Base-by-base conservation (phyloP, 768 basidiomycete species). In the Leccinellum albellum region DNA sequence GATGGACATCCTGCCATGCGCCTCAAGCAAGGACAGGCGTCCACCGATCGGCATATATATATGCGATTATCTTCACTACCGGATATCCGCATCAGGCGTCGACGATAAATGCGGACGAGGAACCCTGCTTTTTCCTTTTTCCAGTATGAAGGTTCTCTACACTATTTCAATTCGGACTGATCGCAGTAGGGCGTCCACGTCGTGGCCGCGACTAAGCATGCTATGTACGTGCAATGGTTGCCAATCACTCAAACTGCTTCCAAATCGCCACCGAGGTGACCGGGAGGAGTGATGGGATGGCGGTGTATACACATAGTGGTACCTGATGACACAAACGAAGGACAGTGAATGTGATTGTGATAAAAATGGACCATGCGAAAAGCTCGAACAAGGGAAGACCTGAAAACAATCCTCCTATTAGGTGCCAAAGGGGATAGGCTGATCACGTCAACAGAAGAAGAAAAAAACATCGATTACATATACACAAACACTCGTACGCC, bases 311-410 rank as follows among this genome's bases (percentile, higher is more conserved):
- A 66, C 49, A 46, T 66, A 58, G 48, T 66, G 45, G 60, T 72
- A 62, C 67, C 64, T 63, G 55, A 61, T 44, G 56, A 58, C 44
- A 67, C 61, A 59, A 73, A 65, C 46, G 61, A 70, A 60, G 70
- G 70, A 71, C 57, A 47, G 59, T 57, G 67, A 61, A 50, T 32
- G 37, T 40, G 21, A 26, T 50, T 32, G 37, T 40, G 21, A 26
- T 50, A 61, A 61, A 62, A 61, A 63, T 53, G 56, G 52, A 66
- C 59, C 55, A 51, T 61, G 60, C 54, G 63, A 54, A 23, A 50
- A 40, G 32, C 35, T 50, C 21, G 32, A 53, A 62, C 52, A 55
- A 55, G 50, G 29, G 35, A 54, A 56, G 47, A 52, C 32, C 48
- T 54, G 53, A 46, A 54, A 65, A 57, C 51, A 45, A 70, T 55